Conservation (phyloP, 2,329 filamentous ascomycete genomes). For the Didymellaceae sp. region DNA sequence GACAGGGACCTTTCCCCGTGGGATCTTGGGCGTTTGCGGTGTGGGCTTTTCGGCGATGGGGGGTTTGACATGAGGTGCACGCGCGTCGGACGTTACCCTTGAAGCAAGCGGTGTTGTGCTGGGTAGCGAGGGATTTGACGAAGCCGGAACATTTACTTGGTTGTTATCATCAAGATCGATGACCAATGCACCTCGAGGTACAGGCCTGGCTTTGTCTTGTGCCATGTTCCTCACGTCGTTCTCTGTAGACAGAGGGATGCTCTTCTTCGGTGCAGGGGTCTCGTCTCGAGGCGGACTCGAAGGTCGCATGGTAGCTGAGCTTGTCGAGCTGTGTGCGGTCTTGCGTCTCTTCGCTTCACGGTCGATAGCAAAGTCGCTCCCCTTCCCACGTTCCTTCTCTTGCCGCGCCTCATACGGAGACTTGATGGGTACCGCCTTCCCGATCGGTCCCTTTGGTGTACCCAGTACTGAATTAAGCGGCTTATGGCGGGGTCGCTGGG, state of each 20-base stretch:
- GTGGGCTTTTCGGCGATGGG: neutral
- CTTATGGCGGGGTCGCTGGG: conserved; percentile 59
- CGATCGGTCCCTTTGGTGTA: conserved; percentile 67
- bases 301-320: conserved; percentile 10
- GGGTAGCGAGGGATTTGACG: conserved; percentile 36
- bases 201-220: conserved; percentile 23
- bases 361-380: conserved; percentile 42
- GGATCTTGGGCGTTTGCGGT: conserved; percentile 30
- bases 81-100: neutral
- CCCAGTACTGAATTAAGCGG: conserved; percentile 70
- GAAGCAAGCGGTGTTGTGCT: conserved; percentile 23
- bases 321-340: conserved; percentile 19
- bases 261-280: conserved; percentile 20
- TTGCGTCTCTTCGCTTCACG: conserved; percentile 51
- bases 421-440: conserved; percentile 64
- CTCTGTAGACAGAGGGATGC: conserved; percentile 30
- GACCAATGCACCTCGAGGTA: conserved; percentile 36
- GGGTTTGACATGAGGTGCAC: conserved; percentile 10
- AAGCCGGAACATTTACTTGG: conserved; percentile 16
- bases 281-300: conserved; percentile 26
- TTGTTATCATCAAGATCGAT: conserved; percentile 47
- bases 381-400: conserved; percentile 33
- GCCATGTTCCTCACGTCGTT: conserved; percentile 28
- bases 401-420: conserved; percentile 69
- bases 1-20: conserved; percentile 34